Evolutionary conservation across 352 stramenopile species (phyloP), one percentile per base, ranked within the genome.

Genomic region (Globisporangium splendens): DNA sequence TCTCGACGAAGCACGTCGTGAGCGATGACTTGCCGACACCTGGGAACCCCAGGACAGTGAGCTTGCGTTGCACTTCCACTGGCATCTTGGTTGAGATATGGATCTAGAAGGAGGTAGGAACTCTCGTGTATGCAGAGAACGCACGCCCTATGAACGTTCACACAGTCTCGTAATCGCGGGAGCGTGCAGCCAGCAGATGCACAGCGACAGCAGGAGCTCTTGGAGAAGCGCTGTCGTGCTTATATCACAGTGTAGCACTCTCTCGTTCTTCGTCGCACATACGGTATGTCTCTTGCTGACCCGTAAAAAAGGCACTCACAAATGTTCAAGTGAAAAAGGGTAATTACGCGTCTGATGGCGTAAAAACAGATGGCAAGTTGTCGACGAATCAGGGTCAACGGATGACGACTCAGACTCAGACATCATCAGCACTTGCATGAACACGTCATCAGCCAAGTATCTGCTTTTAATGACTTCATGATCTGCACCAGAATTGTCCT

Each of bases 11-110:
- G 62, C 88, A 92, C 59, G 95, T 98, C 43, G 91, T 97, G 48
- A 98, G 73, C 54, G 92, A 98, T 46, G 89, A 97, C 79, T 98
- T 98, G 62, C 95, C 95, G 57, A 98, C 95, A 31, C 92, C 91
- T 20, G 93, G 88, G 73, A 94, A 98, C 24, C 95, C 95, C 22
- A 98, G 73, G 65, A 98, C 86, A 21, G 95, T 97, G 48, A 98
- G 77, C 70, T 98, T 98, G 54, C 95, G 89, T 76, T 97, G 87
- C 63, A 98, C 93, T 68, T 98, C 82, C 83, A 97, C 79, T 70
- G 91, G 54, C 73, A 97, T 93, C 24, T 46, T 57, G 28, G 1
- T 10, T n/a, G 13, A 3, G 13, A n/a, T 18, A n/a, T 13, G 39
- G 39, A 44, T 4, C 39, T n/a, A 44, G 17, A 44, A 44, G 12